Evolutionary conservation across 2,329 filamentous ascomycete species (phyloP).

Genomic region (Atkinsonella texensis): DNA sequence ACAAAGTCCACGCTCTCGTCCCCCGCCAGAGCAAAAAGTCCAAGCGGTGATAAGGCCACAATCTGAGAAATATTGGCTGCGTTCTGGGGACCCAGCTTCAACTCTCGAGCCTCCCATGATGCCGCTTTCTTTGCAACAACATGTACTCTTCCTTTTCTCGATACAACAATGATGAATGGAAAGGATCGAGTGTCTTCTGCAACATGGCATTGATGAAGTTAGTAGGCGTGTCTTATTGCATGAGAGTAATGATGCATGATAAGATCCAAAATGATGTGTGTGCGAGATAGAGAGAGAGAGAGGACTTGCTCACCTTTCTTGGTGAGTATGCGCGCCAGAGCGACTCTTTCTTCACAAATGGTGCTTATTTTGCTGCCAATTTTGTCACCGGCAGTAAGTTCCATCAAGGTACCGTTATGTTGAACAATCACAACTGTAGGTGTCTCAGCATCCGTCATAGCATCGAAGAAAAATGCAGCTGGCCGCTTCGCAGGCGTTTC

Average conservation of each 20-base stretch:
- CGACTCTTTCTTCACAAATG: conserved; percentile 41
- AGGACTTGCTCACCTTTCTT: conserved; percentile 26
- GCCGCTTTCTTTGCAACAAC: conserved; percentile 14
- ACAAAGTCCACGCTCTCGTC: conserved; percentile 46
- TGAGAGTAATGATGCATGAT: neutral
- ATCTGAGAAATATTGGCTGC: conserved; percentile 40
- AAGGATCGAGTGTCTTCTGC: neutral
- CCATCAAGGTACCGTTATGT: conserved; percentile 50
- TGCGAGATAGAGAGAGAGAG: neutral
- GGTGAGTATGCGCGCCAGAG: conserved; percentile 34
- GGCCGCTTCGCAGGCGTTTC: conserved; percentile 42
- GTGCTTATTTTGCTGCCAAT: conserved; percentile 25
- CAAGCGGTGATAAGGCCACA: conserved; percentile 44
- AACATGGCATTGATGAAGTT: neutral
- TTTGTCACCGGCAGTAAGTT: conserved; percentile 34
- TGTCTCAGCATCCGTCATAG: conserved; percentile 21
- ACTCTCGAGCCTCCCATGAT: conserved; percentile 38
- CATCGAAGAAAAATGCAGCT: conserved; percentile 51
- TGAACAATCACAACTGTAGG: conserved; percentile 49
- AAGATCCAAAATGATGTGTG: neutral
- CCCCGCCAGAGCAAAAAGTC: conserved; percentile 49
- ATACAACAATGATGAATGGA: conserved; percentile 1
- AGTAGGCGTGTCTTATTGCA: neutral
- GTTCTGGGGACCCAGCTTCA: conserved; percentile 30
- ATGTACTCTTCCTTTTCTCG: conserved; percentile 3